Evolutionary conservation across 306 rosid genomes (phyloP).

Genomic region (Fagus crenata): DNA sequence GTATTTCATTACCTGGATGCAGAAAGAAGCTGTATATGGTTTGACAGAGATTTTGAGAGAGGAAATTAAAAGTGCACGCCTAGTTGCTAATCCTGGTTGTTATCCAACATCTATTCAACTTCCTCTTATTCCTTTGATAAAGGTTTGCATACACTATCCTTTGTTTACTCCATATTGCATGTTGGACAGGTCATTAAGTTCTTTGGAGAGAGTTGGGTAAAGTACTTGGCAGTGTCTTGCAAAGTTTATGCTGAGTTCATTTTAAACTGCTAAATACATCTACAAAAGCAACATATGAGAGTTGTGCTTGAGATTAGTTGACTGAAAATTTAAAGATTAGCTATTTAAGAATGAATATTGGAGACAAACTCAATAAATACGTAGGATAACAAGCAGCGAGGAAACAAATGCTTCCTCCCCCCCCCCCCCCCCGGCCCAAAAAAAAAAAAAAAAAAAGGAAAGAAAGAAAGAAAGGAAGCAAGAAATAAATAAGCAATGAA

Average conservation of each 20-base stretch:
- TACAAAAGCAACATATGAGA: not conserved
- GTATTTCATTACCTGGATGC: slow-evolving; percentile 34
- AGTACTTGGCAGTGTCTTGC: not conserved
- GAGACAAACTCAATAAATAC: not conserved
- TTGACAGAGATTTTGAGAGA: slow-evolving; percentile 83
- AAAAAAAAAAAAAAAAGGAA: too few species aligned
- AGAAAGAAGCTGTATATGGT: slow-evolving; percentile 94
- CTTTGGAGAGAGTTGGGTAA: not conserved
- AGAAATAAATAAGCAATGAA: not conserved
- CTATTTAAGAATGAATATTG: not conserved
- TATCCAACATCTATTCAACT: slow-evolving; percentile 94
- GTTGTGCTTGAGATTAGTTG: slow-evolving; percentile 9
- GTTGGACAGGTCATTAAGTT: not conserved
- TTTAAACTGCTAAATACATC: not conserved
- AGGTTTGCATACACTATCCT: slow-evolving; percentile 50
- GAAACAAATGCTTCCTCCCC: not conserved
- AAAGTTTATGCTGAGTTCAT: not conserved
- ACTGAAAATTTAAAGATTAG: not conserved
- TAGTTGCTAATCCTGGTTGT: slow-evolving; percentile 97
- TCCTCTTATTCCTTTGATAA: slow-evolving; percentile 85
- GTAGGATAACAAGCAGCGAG: not conserved
- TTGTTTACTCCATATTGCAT: slow-evolving; percentile 5
- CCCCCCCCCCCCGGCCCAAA: too few species aligned
- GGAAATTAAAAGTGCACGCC: slow-evolving; percentile 68
- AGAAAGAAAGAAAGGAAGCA: too few species aligned